Base-by-base conservation (phyloP, 139 green algal genomes). In the Chlorella sp. region DNA sequence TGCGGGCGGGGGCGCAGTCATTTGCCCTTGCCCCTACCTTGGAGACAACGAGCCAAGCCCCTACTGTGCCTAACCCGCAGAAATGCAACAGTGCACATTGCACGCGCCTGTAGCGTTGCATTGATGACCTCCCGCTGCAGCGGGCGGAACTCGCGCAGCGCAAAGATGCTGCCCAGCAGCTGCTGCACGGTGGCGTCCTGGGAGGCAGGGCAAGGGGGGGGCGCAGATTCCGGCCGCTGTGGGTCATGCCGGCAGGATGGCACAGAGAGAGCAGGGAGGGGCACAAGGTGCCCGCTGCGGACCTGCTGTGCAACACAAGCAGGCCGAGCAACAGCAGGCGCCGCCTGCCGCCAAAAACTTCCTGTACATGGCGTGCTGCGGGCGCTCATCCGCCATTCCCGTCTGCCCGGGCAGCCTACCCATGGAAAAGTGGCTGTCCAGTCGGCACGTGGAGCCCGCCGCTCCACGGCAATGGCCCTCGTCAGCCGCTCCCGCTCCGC, bases 71-170 rank as follows among this genome's bases (percentile, higher is more conserved):
- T 6, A 36, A 20, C 2, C 28, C 28, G 63, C 12, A 5, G 30
- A 5, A 30, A 34, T 36, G 26, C 64, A 70, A 36, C 41, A 78
- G 71, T 26, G 63, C 7, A 5, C 30, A 44, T 13, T 17, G 21
- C 15, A n/a, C 26, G 64, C 6, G 55, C 93, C 64, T 91, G 83
- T 55, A 80, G 55, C 26, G 83, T 93, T 28, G 92, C 93, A 76
- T 96, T 96, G 71, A 96, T 95, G 11, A 96, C 90, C 85, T 95
- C 91, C 3, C 80, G 85, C 87, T 96, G 94, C 68, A 94, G 73
- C 9, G 91, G 92, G 74, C 93, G 91, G 88, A 94, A 96, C 3
- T 30, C 25, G 0, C n/a, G 7, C 38, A 96, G 82, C 16, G 74
- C 72, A 82, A 95, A 96, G 3, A 82, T 36, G 28, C 68, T 44